Conservation (phyloP, 164 flowering plant species). For the Tetrastigma voinierianum region DNA sequence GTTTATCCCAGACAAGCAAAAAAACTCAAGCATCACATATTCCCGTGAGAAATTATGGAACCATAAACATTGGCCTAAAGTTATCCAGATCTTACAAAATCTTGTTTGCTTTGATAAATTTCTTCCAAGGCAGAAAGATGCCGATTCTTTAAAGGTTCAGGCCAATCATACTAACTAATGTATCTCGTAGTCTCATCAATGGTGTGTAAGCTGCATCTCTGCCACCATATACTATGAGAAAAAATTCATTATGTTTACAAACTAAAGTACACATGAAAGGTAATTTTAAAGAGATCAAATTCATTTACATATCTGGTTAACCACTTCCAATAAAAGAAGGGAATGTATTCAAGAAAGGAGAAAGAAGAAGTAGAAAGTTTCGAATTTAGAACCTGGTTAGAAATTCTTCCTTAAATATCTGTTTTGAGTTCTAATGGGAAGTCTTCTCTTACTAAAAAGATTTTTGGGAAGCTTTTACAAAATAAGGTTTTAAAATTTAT, state of each 20-base stretch:
- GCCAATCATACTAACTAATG: slow-evolving; percentile 92
- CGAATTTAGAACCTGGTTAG: no score
- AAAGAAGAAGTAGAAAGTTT: no score
- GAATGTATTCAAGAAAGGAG: no score
- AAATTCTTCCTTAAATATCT: no score
- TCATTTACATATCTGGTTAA: no score
- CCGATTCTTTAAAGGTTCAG: slow-evolving; percentile 80
- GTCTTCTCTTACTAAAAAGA: no score
- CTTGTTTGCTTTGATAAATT: slow-evolving; percentile 59
- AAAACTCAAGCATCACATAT: slow-evolving; percentile 11
- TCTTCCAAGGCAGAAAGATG: slow-evolving; percentile 86
- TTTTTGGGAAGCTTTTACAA: no score
- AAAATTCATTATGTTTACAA: background rate
- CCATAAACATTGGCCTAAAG: background rate
- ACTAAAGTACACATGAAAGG: background rate
- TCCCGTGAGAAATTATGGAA: background rate
- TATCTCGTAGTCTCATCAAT: slow-evolving; percentile 58
- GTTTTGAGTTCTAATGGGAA: no score
- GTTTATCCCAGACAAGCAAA: slow-evolving; percentile 59
- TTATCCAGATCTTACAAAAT: slow-evolving; percentile 57
- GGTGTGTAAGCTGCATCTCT: slow-evolving; percentile 96
- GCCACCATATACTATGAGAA: slow-evolving; percentile 66
- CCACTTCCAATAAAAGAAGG: no score
- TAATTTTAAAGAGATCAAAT: background rate
- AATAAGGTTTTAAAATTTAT: no score